Evolutionary conservation across 257 asterid species (phyloP).

Genomic region (Gentiana dahurica): DNA sequence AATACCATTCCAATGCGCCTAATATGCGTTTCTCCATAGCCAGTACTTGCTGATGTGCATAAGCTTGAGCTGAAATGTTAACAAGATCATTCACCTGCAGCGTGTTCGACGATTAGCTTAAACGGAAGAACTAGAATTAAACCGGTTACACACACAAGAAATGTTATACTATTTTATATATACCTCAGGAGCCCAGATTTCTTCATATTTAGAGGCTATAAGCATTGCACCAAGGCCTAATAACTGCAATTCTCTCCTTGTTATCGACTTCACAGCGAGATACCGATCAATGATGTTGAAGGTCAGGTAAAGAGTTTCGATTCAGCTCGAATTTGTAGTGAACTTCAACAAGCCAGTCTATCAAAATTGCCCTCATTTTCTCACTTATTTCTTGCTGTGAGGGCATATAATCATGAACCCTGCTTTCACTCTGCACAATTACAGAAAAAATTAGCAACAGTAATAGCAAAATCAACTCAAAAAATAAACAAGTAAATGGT

Average conservation of each 20-base stretch:
- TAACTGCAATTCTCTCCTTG: constrained; percentile 65
- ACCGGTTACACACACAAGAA: neutral
- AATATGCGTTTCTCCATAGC: constrained; percentile 72
- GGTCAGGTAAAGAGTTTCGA: constrained; percentile 80
- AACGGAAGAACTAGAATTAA: neutral
- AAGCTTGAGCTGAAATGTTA: constrained; percentile 56
- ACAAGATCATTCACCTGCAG: constrained; percentile 65
- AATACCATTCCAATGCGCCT: constrained; percentile 58
- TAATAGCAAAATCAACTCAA: neutral
- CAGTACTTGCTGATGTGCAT: constrained; percentile 45
- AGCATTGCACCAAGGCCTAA: constrained; percentile 81
- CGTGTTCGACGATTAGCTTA: neutral
- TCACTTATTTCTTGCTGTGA: constrained; percentile 67
- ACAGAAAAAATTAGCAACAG: neutral
- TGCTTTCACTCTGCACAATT: constrained; percentile 50
- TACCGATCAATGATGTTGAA: constrained; percentile 71
- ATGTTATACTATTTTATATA: neutral
- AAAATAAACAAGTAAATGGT: neutral
- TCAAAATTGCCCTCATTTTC: constrained; percentile 72
- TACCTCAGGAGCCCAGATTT: constrained; percentile 97
- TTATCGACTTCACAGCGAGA: constrained; percentile 33
- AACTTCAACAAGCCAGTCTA: constrained; percentile 85
- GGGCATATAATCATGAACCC: constrained; percentile 56
- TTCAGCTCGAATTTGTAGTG: constrained; percentile 77
- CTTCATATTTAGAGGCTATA: constrained; percentile 87